Evolutionary conservation across 352 stramenopile species (phyloP).

Genomic region (Globisporangium paroecandrum): DNA sequence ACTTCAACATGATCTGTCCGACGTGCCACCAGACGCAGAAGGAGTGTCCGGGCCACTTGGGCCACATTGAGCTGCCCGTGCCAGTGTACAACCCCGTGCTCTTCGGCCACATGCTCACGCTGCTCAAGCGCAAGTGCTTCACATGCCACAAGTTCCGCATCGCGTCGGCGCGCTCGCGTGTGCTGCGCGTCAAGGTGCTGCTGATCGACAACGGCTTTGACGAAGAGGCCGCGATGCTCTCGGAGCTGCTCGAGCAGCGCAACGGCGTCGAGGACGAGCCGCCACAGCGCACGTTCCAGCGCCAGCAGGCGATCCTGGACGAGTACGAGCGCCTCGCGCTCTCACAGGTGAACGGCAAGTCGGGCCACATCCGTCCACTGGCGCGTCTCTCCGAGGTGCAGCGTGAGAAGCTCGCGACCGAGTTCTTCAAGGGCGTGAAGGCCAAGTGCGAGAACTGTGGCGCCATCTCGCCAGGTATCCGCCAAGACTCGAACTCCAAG

Average conservation of each 20-base stretch:
- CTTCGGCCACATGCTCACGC: conserved; percentile 92
- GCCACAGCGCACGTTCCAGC: conserved; percentile 64
- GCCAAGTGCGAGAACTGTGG: conserved; percentile 97
- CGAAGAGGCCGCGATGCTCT: conserved; percentile 70
- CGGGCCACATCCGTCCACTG: conserved; percentile 35
- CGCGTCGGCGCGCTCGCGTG: conserved; percentile 62
- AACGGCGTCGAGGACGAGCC: conserved; percentile 85
- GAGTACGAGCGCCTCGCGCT: conserved; percentile 87
- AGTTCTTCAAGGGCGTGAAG: conserved; percentile 92
- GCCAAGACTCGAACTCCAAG: conserved; percentile 97
- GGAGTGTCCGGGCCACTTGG: conserved; percentile 97
- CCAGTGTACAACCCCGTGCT: conserved; percentile 98
- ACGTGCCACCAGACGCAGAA: conserved; percentile 96
- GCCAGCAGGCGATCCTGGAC: conserved; percentile 83
- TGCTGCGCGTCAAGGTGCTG: conserved; percentile 89
- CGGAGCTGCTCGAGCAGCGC: conserved; percentile 81
- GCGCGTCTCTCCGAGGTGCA: conserved; percentile 66
- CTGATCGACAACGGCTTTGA: conserved; percentile 89
- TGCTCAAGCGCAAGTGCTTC: conserved; percentile 98
- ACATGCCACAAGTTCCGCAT: conserved; percentile 97
- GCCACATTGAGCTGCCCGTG: conserved; percentile 98
- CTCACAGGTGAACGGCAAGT: conserved; percentile 36
- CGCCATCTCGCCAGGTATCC: conserved; percentile 92
- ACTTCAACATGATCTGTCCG: conserved; percentile 89
- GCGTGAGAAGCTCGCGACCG: conserved; percentile 73